A percentile compares a stretch with the other conserved stretches of the same genome.
Conservation (phyloP, 495 filamentous ascomycete genomes). For the Neurospora sp. region DNA sequence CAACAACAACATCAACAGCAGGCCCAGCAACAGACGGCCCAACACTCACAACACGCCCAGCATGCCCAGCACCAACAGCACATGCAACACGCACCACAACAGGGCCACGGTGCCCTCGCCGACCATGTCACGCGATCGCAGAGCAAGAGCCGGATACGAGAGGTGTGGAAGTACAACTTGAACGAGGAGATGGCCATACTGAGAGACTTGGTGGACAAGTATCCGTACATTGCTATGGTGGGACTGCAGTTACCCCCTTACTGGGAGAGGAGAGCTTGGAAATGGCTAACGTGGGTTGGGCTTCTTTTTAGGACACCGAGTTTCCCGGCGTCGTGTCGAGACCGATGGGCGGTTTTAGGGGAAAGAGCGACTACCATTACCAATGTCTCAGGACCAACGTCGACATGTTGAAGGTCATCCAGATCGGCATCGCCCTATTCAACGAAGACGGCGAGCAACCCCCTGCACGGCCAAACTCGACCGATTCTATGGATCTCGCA, state of each 20-base stretch:
- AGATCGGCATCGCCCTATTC: conserved; percentile 89
- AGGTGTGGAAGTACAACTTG: conserved; percentile 89
- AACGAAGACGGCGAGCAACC: conserved; percentile 76
- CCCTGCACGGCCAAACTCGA: conserved; percentile 47
- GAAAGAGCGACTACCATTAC: conserved; percentile 96
- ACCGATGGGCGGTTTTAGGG: conserved; percentile 85
- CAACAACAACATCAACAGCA: conserved; percentile 18
- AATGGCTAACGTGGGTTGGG: conserved; percentile 13
- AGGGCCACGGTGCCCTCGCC: conserved; percentile 38
- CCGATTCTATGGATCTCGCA: conserved; percentile 45
- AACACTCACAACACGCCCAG: conserved; percentile 21
- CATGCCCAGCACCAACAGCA: conserved; percentile 14
- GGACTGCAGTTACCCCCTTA: conserved; percentile 7
- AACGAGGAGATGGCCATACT: conserved; percentile 79
- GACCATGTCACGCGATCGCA: conserved; percentile 34
- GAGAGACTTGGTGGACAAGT: conserved; percentile 72
- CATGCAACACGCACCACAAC: conserved; percentile 38
- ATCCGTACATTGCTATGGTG: conserved; percentile 96
- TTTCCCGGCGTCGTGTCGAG: conserved; percentile 93
- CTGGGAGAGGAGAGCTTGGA: not conserved
- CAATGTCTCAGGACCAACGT: conserved; percentile 96
- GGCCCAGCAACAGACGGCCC: conserved; percentile 48
- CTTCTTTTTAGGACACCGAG: conserved; percentile 69
- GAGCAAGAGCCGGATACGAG: conserved; percentile 69
- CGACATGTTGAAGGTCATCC: conserved; percentile 92